Percentiles rank a stretch among this genome's conserved stretches.
These are phyloP conservation scores for Rhytidiadelphus loreus DNA, from an alignment of 225 moss, liverwort and hornwort species.

Conservation along the genomic window DNA sequence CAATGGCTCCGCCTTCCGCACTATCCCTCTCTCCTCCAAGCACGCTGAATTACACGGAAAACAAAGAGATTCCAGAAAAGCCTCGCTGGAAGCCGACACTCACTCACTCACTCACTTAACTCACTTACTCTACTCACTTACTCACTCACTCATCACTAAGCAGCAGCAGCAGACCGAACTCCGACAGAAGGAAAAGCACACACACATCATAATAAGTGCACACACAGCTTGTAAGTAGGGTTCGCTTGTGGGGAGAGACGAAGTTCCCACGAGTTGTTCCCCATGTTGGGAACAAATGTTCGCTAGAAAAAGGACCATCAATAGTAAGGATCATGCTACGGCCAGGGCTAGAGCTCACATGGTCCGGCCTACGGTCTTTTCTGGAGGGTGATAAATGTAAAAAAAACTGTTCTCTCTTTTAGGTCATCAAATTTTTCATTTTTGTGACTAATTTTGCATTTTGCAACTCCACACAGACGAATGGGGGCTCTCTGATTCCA, in stretches of 20 bases:
- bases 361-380: not conserved
- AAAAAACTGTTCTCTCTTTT: too few species aligned
- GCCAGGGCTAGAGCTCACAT: not conserved
- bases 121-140: not conserved
- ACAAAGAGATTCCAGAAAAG: not conserved
- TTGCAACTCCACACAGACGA: fast-evolving
- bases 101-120: not conserved
- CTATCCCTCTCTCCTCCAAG: not conserved
- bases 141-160: not conserved
- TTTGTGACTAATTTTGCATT: not conserved
- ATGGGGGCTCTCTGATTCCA: not conserved
- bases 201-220: not conserved
- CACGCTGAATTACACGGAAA: not conserved
- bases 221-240: not conserved
- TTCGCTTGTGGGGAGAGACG: not conserved
- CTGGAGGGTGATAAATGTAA: not conserved
- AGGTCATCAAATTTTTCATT: not conserved
- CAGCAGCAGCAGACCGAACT: not conserved
- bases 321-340: not conserved
- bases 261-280: not conserved
- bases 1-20: not conserved
- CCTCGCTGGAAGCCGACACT: not conserved
- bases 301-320: not conserved
- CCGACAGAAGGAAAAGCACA: not conserved
- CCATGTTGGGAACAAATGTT: not conserved